Base-by-base conservation (phyloP, 2,329 filamentous ascomycete species). In the Paecilomyces variotii region DNA sequence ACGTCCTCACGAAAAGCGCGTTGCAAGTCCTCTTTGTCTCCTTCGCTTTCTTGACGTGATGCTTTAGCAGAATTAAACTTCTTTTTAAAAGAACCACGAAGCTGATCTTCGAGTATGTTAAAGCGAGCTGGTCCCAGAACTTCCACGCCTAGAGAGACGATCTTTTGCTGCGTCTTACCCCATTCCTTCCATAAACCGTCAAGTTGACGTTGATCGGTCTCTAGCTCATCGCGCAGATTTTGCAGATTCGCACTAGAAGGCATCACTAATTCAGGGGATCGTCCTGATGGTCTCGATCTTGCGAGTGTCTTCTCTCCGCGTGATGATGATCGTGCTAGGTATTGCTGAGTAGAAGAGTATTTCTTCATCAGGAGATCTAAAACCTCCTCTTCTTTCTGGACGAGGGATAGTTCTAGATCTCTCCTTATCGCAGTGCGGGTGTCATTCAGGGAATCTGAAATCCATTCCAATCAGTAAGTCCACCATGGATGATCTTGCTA, bases 171-270 rank as follows among this genome's bases (percentile, higher is more conserved):
- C 27, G 63, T 58, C 27, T 59, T 57, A 32, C 30, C 53, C 65
- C 64, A 69, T 53, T 67, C 66, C 25, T 61, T 60, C 57, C 62
- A 64, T 27, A 61, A 54, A 3, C 51, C 27, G 3, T 62, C 51
- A 35, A 68, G 45, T 14, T 59, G 39, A 14, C 60, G 60, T 30
- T 53, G 19, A n/a, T 26, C 24, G 9, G 27, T 12, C 11, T 52
- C 19, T 24, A 30, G 49, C 12, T 27, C 11, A 34, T 53, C 45
- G 2, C 34, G 45, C 9, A 61, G 34, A 12, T 50, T 25, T 2
- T 51, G 30, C 25, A 65, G 10, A 14, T 4, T 5, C 53, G 54
- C 56, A 59, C 61, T 12, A 54, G 49, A 45, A 28, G 54, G 26
- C 3, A 19, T 32, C 39, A 19, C 14, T 6, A 45, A 9, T 19